Percentiles rank a stretch among this genome's conserved stretches.
phyloP scores from a whole-genome alignment of 176 grass and related monocot species.

The Oryza longistaminata region DNA sequence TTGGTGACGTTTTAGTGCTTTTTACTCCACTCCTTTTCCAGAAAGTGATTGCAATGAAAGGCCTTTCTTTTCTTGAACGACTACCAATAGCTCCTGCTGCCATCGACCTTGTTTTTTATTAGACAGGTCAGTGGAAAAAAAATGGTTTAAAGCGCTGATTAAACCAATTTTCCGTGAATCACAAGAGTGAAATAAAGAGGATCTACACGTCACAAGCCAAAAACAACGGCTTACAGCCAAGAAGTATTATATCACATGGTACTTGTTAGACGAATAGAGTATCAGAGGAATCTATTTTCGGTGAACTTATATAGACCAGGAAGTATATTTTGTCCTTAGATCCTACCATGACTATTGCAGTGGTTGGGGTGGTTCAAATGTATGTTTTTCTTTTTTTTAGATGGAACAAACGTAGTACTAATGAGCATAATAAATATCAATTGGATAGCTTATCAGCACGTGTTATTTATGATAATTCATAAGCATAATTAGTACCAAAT shows the following conservation, averaged over 20 bases:
- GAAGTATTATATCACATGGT: neutral
- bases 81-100: neutral
- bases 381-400: neutral
- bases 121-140: neutral
- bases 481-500: neutral
- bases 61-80: neutral
- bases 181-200: neutral
- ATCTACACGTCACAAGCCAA: neutral
- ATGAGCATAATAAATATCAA: neutral
- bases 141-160: neutral
- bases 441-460: neutral
- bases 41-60: neutral
- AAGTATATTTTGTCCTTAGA: neutral
- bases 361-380: conserved; percentile 11
- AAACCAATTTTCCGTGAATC: neutral
- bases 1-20: neutral
- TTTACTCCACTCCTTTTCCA: neutral
- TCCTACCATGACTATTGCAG: neutral
- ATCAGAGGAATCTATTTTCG: neutral
- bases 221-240: neutral
- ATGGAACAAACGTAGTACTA: neutral
- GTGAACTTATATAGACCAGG: neutral
- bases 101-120: neutral
- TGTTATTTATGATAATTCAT: neutral
- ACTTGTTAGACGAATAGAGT: neutral